These are phyloP conservation scores for Saccharum hybrid DNA, from an alignment of 202 grass and related monocot genomes.

Conservation along the genomic window DNA sequence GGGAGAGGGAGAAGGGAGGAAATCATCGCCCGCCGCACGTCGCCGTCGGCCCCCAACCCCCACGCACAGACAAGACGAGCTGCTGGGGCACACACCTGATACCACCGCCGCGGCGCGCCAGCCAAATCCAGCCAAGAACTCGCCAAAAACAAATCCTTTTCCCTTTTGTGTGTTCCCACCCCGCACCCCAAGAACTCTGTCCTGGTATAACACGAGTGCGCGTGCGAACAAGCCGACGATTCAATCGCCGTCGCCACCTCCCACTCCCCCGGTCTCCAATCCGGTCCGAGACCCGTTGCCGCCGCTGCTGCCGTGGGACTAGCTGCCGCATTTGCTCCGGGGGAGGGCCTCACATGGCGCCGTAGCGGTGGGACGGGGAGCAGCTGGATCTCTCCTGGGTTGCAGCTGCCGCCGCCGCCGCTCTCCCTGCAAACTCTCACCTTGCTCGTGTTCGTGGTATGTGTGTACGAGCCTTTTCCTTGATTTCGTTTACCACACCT, in stretches of 20 bases:
- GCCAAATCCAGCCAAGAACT: conserved; percentile 40
- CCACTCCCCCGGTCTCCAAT: not conserved
- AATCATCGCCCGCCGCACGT: conserved; percentile 40
- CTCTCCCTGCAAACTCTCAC: conserved; percentile 14
- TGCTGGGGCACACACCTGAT: not conserved
- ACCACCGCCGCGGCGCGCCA: conserved; percentile 34
- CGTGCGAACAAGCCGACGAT: conserved; percentile 17
- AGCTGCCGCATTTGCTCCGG: conserved; percentile 21
- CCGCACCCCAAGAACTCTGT: conserved; percentile 10
- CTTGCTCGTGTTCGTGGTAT: conserved; percentile 9
- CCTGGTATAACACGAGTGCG: conserved; percentile 5
- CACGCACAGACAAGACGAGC: conserved; percentile 42
- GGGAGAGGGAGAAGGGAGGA: not conserved
- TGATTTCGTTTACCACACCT: not conserved
- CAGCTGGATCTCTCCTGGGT: conserved; percentile 58
- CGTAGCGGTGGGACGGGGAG: conserved; percentile 49
- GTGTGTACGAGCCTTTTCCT: not conserved
- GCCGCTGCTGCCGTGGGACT: not conserved
- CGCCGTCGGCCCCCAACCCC: conserved; percentile 15
- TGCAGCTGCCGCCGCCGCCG: conserved; percentile 50
- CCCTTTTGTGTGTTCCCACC: not conserved
- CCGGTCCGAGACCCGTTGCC: not conserved
- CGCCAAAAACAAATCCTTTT: not conserved
- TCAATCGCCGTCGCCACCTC: conserved; percentile 27
- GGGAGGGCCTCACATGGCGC: conserved; percentile 12